A percentile compares a stretch with the other conserved stretches of the same genome.
Conservation (phyloP, 2,329 filamentous ascomycete species). For the Penicillium concentricum region DNA sequence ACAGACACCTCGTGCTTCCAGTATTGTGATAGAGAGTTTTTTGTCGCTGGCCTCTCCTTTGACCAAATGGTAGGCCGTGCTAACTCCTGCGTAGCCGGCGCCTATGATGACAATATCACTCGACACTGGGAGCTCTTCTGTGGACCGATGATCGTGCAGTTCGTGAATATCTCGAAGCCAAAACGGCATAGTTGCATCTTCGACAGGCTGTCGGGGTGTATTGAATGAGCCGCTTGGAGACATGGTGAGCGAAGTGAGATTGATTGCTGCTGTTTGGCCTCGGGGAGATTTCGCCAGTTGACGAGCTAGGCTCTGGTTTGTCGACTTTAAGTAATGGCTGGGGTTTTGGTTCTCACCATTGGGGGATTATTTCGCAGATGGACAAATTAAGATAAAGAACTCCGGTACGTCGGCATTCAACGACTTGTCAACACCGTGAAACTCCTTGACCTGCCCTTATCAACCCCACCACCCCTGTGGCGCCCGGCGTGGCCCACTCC, state of each 20-base stretch:
- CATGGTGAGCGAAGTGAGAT: neutral
- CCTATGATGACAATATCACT: slow-evolving; percentile 51
- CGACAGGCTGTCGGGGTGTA: neutral
- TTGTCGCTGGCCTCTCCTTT: slow-evolving; percentile 17
- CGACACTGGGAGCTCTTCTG: slow-evolving; percentile 39
- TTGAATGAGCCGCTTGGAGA: neutral
- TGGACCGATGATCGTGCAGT: slow-evolving; percentile 43
- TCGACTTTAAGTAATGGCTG: neutral
- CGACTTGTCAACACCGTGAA: neutral
- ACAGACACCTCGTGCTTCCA: slow-evolving; percentile 44
- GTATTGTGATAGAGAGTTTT: slow-evolving; percentile 34
- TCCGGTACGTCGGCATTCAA: neutral
- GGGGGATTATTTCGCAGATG: neutral
- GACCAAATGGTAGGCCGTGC: slow-evolving; percentile 46
- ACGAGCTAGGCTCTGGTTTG: neutral
- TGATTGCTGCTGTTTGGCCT: neutral
- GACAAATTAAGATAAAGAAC: neutral
- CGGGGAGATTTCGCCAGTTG: neutral
- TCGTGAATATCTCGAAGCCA: slow-evolving; percentile 44
- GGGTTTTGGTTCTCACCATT: neutral
- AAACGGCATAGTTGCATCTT: slow-evolving; percentile 1
- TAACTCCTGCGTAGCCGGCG: slow-evolving; percentile 48
- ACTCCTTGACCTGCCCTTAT: neutral
- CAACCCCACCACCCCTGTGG: neutral
- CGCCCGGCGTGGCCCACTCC: neutral